Base-by-base conservation (phyloP, 306 rosid genomes). In the Cyamopsis tetragonoloba region DNA sequence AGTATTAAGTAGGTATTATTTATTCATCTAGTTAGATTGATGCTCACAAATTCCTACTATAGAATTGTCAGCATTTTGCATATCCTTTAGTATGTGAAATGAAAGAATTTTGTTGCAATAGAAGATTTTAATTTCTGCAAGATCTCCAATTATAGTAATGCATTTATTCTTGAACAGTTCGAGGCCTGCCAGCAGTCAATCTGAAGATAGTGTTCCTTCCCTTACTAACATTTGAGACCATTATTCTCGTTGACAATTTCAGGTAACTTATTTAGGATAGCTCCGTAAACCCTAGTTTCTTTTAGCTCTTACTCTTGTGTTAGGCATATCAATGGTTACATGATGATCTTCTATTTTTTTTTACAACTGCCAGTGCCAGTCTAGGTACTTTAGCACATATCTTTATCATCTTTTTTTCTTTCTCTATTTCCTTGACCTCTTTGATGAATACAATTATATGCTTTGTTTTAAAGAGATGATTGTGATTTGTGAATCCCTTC, bases 151-250 rank as follows among this genome's bases (percentile, higher is more conserved):
- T 19, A 75, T 31, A 66, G 62, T 75, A 22, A 61, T 60, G 67
- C 66, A 50, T 73, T 71, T 32, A 44, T 76, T 51, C 38, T 66
- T 72, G 60, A 63, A 63, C 99, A 95, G 99, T 72, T 71, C 66
- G 43, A 50, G 87, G 85, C 70, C 74, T 77, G 75, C 79, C 89
- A 50, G 99, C 88, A 38, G 89, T 95, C 38, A 57, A 73, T 71
- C 81, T 95, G 83, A 91, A 85, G 89, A 85, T 88, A 66, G 99
- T 87, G 76, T 88, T 88, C 85, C 91, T 91, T 70, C 99, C 99
- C 80, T 79, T 95, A 70, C 74, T 95, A 80, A 87, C 88, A 51
- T 91, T 95, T 69, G 97, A 95, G 85, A 55, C 82, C 76, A 76
- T 84, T 77, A 88, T 88, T 81, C 85, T 95, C 69, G 48, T 77